phyloP scores from a whole-genome alignment of 2,329 filamentous ascomycete species.

The Stachybotrys chlorohalonatus region DNA sequence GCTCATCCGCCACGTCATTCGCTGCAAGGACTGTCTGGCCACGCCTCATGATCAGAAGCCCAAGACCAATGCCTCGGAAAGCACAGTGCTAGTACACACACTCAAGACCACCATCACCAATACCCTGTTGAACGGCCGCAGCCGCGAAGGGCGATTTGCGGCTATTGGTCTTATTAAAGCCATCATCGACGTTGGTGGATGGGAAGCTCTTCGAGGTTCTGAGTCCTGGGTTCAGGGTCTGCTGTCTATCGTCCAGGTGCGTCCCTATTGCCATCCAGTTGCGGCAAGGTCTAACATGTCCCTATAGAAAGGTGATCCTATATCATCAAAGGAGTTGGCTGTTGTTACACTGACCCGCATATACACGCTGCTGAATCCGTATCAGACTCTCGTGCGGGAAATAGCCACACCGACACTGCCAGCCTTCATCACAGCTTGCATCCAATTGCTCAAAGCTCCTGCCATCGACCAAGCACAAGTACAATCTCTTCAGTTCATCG shows the following conservation, averaged over 20 bases:
- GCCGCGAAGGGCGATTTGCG: slow-evolving; percentile 63
- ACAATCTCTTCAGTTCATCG: slow-evolving; percentile 42
- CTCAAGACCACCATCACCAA: slow-evolving; percentile 65
- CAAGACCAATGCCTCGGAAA: slow-evolving; percentile 55
- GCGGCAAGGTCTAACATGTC: slow-evolving; percentile 9
- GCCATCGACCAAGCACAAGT: slow-evolving; percentile 15
- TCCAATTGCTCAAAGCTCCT: slow-evolving; percentile 52
- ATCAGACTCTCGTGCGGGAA: slow-evolving; percentile 75
- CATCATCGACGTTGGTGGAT: slow-evolving; percentile 72
- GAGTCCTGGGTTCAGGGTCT: slow-evolving; percentile 72
- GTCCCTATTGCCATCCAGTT: background rate
- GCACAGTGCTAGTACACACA: slow-evolving; percentile 66
- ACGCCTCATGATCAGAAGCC: slow-evolving; percentile 49
- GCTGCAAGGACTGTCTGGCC: slow-evolving; percentile 54
- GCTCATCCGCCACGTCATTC: slow-evolving; percentile 52
- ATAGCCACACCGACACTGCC: slow-evolving; percentile 78
- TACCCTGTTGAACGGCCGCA: slow-evolving; percentile 70
- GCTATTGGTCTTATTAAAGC: slow-evolving; percentile 74
- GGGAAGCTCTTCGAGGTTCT: slow-evolving; percentile 66
- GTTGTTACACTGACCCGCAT: slow-evolving; percentile 74
- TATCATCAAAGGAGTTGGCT: slow-evolving; percentile 65
- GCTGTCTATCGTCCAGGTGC: slow-evolving; percentile 64
- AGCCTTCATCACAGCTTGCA: slow-evolving; percentile 61
- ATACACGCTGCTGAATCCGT: slow-evolving; percentile 72
- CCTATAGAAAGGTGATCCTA: slow-evolving; percentile 63